Conservation (phyloP, 2,329 filamentous ascomycete genomes). For the Scortechinia acanthostroma region DNA sequence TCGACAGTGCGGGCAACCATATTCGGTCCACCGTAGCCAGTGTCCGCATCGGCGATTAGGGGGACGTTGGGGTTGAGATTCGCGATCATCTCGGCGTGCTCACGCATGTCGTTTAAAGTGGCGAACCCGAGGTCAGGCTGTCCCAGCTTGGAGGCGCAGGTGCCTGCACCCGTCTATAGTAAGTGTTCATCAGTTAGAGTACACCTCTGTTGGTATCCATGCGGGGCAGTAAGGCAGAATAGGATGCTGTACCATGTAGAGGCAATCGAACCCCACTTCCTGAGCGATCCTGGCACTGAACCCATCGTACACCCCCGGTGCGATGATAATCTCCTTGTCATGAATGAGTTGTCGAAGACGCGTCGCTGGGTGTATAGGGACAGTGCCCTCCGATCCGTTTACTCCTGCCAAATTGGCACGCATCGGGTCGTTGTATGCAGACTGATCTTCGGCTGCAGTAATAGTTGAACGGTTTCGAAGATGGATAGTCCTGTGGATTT, state of each 20-base stretch:
- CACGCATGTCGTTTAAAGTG: conserved; percentile 53
- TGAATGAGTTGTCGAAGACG: conserved; percentile 29
- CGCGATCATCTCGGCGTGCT: conserved; percentile 59
- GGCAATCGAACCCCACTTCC: conserved; percentile 50
- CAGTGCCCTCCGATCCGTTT: too few relatives aligned
- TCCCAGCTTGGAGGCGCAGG: conserved; percentile 50
- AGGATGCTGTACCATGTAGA: conserved; percentile 57
- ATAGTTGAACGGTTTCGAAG: too few relatives aligned
- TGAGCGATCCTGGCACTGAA: conserved; percentile 58
- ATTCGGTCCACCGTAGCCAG: conserved; percentile 40
- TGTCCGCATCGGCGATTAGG: conserved; percentile 55
- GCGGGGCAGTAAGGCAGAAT: not conserved
- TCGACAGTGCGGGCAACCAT: conserved; percentile 32
- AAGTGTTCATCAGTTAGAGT: not conserved
- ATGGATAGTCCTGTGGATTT: too few relatives aligned
- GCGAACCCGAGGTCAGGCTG: conserved; percentile 57
- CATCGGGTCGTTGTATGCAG: too few relatives aligned
- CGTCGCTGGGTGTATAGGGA: too few relatives aligned
- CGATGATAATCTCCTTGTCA: conserved; percentile 31
- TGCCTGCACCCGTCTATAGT: conserved; percentile 52
- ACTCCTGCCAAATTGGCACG: too few relatives aligned
- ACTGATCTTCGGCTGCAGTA: too few relatives aligned
- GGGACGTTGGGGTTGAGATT: conserved; percentile 44
- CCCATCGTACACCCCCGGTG: conserved; percentile 65
- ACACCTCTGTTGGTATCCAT: not conserved